Evolutionary conservation across 1,284 basidiomycete genomes (phyloP).

Genomic region (Ceratobasidium sp.): DNA sequence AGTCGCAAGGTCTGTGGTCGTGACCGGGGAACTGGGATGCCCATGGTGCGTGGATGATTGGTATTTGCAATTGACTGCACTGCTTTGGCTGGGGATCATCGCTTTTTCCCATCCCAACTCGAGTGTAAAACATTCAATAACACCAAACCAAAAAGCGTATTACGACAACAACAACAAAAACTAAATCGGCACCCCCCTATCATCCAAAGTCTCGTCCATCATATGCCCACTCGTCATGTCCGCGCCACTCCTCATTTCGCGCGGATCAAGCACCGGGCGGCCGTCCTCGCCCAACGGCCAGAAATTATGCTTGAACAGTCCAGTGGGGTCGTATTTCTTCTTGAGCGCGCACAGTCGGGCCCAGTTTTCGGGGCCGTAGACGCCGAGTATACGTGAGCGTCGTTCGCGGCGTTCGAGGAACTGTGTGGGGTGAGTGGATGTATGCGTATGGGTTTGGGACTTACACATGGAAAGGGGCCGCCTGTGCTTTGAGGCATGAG

Average conservation of each 20-base stretch:
- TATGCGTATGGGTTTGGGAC: constrained; percentile 45
- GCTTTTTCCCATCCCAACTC: too few relatives aligned
- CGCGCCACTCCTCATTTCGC: constrained; percentile 1
- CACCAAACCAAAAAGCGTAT: not conserved
- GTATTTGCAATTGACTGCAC: too few relatives aligned
- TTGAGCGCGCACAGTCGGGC: constrained; percentile 71
- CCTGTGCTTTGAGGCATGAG: constrained; percentile 72
- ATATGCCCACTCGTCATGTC: constrained; percentile 25
- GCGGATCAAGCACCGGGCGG: constrained; percentile 43
- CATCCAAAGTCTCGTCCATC: constrained; percentile 28
- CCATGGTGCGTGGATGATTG: too few relatives aligned
- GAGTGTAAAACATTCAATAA: not conserved
- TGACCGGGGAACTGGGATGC: too few relatives aligned
- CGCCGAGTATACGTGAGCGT: constrained; percentile 46
- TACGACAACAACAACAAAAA: not conserved
- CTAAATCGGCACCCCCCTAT: not conserved
- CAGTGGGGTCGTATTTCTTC: constrained; percentile 71
- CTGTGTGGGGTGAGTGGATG: constrained; percentile 52
- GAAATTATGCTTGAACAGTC: constrained; percentile 71
- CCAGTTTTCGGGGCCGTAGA: constrained; percentile 61
- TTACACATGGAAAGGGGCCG: constrained; percentile 81
- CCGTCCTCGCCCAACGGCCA: constrained; percentile 73
- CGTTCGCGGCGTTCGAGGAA: constrained; percentile 74
- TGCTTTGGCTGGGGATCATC: too few relatives aligned
- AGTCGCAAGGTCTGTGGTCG: too few relatives aligned